A percentile compares a stretch with the other conserved stretches of the same genome.
Conservation (phyloP, 495 filamentous ascomycete species). For the Lentithecium fluviatile region DNA sequence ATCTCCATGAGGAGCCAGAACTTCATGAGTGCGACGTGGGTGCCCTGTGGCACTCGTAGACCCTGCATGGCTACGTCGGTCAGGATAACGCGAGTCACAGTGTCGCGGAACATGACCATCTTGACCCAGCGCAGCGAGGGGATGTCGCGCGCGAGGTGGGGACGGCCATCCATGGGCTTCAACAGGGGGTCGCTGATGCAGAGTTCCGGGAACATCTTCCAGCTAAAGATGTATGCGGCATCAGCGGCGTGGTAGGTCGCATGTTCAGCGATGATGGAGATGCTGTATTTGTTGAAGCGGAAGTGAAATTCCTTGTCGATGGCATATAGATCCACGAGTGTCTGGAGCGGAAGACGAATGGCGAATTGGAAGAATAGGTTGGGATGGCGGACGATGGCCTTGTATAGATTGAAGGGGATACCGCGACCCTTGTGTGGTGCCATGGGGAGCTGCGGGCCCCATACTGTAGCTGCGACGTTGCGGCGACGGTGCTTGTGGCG, state of each 20-base stretch:
- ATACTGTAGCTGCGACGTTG: background rate
- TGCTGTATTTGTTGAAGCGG: conserved; percentile 49
- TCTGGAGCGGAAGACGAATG: conserved; percentile 49
- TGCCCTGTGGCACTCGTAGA: conserved; percentile 49
- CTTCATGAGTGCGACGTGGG: conserved; percentile 53
- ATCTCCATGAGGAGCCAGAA: conserved; percentile 68
- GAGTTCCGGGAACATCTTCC: conserved; percentile 51
- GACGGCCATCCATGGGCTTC: conserved; percentile 27
- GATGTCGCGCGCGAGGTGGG: conserved; percentile 39
- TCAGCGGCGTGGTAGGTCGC: conserved; percentile 47
- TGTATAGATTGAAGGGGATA: conserved; percentile 51
- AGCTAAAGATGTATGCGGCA: conserved; percentile 52
- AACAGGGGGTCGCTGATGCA: conserved; percentile 51
- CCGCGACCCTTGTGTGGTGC: background rate
- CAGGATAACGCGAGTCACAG: conserved; percentile 55
- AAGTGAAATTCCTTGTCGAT: conserved; percentile 57
- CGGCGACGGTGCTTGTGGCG: background rate
- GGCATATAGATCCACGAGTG: conserved; percentile 57
- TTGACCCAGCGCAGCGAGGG: conserved; percentile 54
- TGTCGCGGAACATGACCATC: conserved; percentile 53
- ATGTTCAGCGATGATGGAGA: conserved; percentile 46
- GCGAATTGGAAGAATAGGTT: conserved; percentile 54
- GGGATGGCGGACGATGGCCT: conserved; percentile 47
- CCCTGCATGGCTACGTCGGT: conserved; percentile 51
- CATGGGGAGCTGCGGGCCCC: no score